Evolutionary conservation across 2,329 filamentous ascomycete species (phyloP).

Genomic region (Apiospora sp.): DNA sequence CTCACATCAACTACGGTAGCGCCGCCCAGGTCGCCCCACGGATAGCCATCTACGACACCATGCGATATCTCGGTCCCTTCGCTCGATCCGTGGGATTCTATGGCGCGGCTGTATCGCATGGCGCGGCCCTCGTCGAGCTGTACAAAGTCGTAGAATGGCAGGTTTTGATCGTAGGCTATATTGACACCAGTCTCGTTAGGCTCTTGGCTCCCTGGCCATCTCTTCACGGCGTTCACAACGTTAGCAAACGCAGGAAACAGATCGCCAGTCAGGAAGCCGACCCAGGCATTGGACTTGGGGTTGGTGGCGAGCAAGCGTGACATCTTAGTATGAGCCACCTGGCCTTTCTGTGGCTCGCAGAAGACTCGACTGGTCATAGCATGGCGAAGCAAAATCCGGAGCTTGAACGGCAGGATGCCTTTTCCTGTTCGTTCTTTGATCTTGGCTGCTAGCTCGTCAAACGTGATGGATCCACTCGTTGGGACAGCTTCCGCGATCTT

Average conservation of each 20-base stretch:
- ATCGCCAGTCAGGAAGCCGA: conserved; percentile 16
- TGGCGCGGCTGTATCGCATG: conserved; percentile 16
- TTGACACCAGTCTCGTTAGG: conserved; percentile 20
- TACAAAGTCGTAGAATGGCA: conserved; percentile 21
- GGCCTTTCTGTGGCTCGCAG: background rate
- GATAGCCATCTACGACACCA: conserved; percentile 22
- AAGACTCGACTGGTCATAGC: conserved; percentile 13
- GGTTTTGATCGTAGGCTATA: conserved; percentile 10
- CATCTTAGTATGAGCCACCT: conserved; percentile 2
- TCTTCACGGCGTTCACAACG: background rate
- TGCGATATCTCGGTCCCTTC: conserved; percentile 7
- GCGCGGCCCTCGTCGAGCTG: conserved; percentile 6
- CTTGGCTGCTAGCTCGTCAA: background rate
- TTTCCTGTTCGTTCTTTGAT: conserved; percentile 1
- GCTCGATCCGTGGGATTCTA: conserved; percentile 16
- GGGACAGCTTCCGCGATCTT: conserved; percentile 12
- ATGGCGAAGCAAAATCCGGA: conserved; percentile 6
- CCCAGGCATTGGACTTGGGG: conserved; percentile 15
- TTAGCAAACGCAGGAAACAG: conserved; percentile 14
- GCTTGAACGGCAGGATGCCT: background rate
- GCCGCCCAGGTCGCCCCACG: background rate
- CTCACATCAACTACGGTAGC: conserved; percentile 22
- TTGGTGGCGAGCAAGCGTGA: conserved; percentile 5
- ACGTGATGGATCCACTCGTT: background rate
- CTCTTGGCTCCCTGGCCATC: conserved; percentile 6